phyloP scores from a whole-genome alignment of 2,329 filamentous ascomycete species.

The Ceratocystis variospora region DNA sequence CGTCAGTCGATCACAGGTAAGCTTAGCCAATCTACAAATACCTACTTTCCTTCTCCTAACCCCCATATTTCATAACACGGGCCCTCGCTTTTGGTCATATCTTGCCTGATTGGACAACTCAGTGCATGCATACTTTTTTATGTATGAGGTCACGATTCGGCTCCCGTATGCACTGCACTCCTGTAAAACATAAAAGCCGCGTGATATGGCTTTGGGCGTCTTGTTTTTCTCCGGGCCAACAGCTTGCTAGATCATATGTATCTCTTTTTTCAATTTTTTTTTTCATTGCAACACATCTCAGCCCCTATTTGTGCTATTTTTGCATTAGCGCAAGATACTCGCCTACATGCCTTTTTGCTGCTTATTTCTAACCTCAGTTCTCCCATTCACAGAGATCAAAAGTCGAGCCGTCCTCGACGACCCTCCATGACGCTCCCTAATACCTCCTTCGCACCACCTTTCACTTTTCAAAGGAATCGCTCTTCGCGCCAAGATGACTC shows the following conservation, averaged over 20 bases:
- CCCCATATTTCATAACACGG: no score
- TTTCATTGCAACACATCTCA: not conserved
- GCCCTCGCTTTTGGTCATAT: not conserved
- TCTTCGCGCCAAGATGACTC: slow-evolving; percentile 19
- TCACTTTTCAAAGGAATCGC: slow-evolving; percentile 24
- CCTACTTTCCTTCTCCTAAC: no score
- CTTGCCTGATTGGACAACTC: not conserved
- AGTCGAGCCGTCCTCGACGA: slow-evolving; percentile 49
- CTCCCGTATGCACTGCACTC: not conserved
- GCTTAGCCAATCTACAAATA: not conserved
- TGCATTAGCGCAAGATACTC: not conserved
- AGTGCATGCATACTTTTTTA: not conserved
- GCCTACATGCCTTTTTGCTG: not conserved
- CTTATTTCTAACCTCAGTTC: not conserved
- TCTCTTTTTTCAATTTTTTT: not conserved
- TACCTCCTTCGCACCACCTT: slow-evolving; percentile 21
- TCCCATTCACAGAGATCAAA: slow-evolving; percentile 38
- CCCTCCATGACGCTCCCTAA: slow-evolving; percentile 32
- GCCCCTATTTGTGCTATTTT: slow-evolving; percentile 28
- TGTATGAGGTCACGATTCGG: not conserved
- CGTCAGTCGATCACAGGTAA: not conserved
- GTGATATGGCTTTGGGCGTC: not conserved
- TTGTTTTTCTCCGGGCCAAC: not conserved
- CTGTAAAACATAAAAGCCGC: not conserved
- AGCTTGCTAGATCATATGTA: not conserved